Base-by-base conservation (phyloP, 805 yeast genomes). In the Cyberlindnera maclurae region DNA sequence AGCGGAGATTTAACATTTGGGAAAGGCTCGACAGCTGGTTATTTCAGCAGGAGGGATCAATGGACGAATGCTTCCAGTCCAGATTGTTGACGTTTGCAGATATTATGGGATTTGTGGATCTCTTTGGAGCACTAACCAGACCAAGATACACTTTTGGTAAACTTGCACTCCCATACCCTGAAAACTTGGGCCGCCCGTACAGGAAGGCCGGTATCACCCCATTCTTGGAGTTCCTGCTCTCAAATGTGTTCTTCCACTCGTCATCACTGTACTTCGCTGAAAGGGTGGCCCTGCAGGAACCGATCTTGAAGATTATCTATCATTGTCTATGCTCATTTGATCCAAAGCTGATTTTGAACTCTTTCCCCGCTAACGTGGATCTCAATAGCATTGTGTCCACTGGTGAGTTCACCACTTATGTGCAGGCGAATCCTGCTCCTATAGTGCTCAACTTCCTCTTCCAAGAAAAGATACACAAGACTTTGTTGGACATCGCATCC, bases 171-270 rank as follows among this genome's bases (percentile, higher is more conserved):
- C 67, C 76, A 11, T 82, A 68, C 50, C 95, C 95, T 1, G 49
- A 64, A 6, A 75, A 71, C 37, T 56, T 87, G 20, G 96, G 96
- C 0, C 55, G 56, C 3, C 64, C 67, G 0, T 73, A 77, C 45
- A 70, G 95, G 49, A 72, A 64, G 26, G 69, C 68, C 26, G 95
- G 96, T 2, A 59, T 87, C 5, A 76, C 88, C 75, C 87, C 93
- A 3, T 90, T 89, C 50, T 57, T 84, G 38, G 90, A 86, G 38
- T 87, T 75, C 49, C 55, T 88, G 12, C 52, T 83, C n/a, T 62
- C 70, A 11, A 83, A 82, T 31, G 75, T 88, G 0, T 75, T 88
- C 46, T 72, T 70, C 6, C 71, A 75, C 18, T 63, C 84, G 3
- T 52, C 62, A 3, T 58, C 66, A 8, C 56, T 74, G 4, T 54